These are phyloP conservation scores for Lichtheimia ornata DNA, from an alignment of 371 early-diverging fungal species.

Conservation along the genomic window DNA sequence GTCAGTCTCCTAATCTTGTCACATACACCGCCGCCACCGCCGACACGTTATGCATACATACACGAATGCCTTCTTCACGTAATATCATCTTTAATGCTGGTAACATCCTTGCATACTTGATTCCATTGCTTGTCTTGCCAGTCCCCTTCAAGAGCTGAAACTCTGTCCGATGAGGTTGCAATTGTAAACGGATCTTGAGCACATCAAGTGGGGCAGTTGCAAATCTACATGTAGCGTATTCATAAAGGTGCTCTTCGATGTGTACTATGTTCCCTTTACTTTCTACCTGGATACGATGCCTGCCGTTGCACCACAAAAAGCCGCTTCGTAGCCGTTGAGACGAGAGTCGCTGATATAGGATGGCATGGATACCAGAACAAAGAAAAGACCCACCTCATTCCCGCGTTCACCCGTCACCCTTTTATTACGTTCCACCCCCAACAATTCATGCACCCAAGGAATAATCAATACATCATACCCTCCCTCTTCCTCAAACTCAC, in stretches of 20 bases:
- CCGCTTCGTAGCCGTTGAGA: conserved; percentile 57
- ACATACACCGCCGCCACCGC: too few species aligned
- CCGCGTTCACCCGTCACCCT: too few species aligned
- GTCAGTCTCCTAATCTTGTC: neutral
- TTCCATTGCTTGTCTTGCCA: neutral
- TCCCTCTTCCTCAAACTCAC: too few species aligned
- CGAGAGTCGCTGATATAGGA: conserved; percentile 49
- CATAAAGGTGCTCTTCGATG: too few species aligned
- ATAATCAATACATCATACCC: too few species aligned
- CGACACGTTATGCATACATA: conserved; percentile 22
- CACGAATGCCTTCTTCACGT: conserved; percentile 75
- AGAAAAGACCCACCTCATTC: neutral
- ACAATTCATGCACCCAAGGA: too few species aligned
- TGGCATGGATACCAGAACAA: conserved; percentile 27
- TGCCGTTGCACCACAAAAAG: conserved; percentile 69
- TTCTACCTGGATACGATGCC: conserved; percentile 65
- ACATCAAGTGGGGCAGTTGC: conserved; percentile 92
- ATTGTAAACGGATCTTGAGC: conserved; percentile 86
- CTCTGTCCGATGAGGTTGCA: conserved; percentile 44
- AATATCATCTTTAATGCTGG: conserved; percentile 60
- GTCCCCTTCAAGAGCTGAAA: conserved; percentile 14
- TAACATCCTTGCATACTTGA: conserved; percentile 60
- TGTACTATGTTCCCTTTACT: neutral
- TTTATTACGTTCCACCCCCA: too few species aligned
- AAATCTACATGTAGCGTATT: conserved; percentile 26